phyloP scores from a whole-genome alignment of 2,329 filamentous ascomycete species.

The Phialophora tarda region DNA sequence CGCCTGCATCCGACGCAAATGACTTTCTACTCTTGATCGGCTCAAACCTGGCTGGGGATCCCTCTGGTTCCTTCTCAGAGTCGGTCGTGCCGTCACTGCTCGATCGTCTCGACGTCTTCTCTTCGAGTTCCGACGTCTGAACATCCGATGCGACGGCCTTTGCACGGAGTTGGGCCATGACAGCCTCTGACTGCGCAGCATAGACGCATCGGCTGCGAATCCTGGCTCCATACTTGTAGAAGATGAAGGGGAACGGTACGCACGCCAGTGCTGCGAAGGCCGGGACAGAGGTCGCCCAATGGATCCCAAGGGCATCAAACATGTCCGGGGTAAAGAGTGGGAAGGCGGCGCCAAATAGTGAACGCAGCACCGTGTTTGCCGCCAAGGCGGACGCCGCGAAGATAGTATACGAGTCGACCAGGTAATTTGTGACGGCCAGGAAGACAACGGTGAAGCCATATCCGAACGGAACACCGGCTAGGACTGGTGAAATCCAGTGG shows the following conservation, averaged over 20 bases:
- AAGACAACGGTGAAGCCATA: constrained; percentile 59
- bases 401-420: constrained; percentile 69
- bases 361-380: constrained; percentile 79
- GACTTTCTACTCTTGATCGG: constrained; percentile 26
- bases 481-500: constrained; percentile 61
- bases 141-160: constrained; percentile 14
- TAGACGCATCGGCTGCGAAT: constrained; percentile 34
- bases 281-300: constrained; percentile 76
- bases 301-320: constrained; percentile 65
- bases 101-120: neutral
- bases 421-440: constrained; percentile 46
- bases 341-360: constrained; percentile 77
- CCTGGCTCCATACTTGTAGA: constrained; percentile 71
- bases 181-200: constrained; percentile 35
- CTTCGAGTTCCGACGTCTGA: neutral
- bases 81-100: constrained; percentile 15
- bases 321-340: constrained; percentile 70
- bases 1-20: constrained; percentile 21
- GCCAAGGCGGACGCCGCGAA: constrained; percentile 78
- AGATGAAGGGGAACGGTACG: constrained; percentile 75
- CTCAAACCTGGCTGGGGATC: constrained; percentile 21
- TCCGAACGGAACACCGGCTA: constrained; percentile 60
- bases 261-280: constrained; percentile 75
- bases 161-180: constrained; percentile 36
- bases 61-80: constrained; percentile 1